Percentiles rank a stretch among this genome's conserved stretches.
phyloP scores from a whole-genome alignment of 2,329 filamentous ascomycete species.

The Colletotrichum musae region DNA sequence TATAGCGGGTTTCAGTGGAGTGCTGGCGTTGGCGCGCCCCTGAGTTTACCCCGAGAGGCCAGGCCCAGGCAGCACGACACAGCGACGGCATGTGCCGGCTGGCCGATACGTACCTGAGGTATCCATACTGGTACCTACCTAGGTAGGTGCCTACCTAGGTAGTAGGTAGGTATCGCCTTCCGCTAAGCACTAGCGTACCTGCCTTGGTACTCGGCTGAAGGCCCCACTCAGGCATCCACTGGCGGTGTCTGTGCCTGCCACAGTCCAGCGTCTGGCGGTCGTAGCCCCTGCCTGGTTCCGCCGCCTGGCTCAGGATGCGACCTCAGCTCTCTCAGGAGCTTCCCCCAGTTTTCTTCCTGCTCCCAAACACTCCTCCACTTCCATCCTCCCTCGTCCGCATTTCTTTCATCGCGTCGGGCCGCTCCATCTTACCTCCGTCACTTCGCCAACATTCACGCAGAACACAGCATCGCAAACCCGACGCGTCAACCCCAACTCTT shows the following conservation, averaged over 20 bases:
- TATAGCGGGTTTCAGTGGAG: background rate
- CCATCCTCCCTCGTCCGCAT: conserved; percentile 11
- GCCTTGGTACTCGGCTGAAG: background rate
- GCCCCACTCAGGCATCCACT: conserved; percentile 32
- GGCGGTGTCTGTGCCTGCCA: conserved; percentile 36
- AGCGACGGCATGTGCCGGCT: conserved; percentile 14
- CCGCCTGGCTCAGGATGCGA: conserved; percentile 36
- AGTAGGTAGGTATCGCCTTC: background rate
- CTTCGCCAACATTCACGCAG: conserved; percentile 14
- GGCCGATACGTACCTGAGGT: conserved; percentile 5
- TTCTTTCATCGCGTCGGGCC: conserved; percentile 33
- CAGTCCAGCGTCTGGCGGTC: conserved; percentile 22
- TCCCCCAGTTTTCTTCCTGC: conserved; percentile 41
- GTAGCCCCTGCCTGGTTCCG: conserved; percentile 28
- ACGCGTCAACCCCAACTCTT: conserved; percentile 17
- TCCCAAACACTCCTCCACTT: conserved; percentile 30
- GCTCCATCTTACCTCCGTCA: conserved; percentile 1
- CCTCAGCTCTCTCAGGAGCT: conserved; percentile 41
- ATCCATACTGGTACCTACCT: too few relatives aligned
- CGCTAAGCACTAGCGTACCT: background rate
- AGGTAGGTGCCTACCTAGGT: too few relatives aligned
- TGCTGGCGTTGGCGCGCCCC: conserved; percentile 1
- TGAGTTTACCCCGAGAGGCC: conserved; percentile 14
- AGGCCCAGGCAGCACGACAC: background rate
- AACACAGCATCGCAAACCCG: conserved; percentile 1